Evolutionary conservation across 2,329 filamentous ascomycete species (phyloP).

Genomic region (Beauveria varroae): DNA sequence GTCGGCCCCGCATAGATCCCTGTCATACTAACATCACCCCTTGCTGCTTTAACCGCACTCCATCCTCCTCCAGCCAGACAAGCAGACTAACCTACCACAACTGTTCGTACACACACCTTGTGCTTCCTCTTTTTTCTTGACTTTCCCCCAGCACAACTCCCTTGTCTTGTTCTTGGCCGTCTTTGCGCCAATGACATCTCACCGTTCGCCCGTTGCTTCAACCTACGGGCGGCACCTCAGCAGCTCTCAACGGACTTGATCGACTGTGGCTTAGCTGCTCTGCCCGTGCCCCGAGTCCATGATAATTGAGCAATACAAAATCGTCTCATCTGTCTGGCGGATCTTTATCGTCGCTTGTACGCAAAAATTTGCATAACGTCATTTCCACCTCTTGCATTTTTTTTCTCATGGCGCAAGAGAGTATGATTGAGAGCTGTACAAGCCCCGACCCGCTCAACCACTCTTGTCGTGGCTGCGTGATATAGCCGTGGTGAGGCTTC

Average conservation of each 20-base stretch:
- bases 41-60: neutral
- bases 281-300: neutral
- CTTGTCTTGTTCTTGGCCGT: neutral
- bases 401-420: neutral
- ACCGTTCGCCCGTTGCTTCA: neutral
- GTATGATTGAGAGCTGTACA: neutral
- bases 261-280: neutral
- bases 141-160: neutral
- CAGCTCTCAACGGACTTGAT: no score
- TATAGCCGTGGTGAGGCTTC: conserved; percentile 1
- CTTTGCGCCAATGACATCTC: neutral
- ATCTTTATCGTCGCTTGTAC: neutral
- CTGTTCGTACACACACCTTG: neutral
- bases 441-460: neutral
- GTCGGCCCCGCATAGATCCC: neutral
- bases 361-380: neutral
- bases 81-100: neutral
- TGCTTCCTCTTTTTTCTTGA: neutral
- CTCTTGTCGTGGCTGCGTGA: neutral
- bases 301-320: neutral
- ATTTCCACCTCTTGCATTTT: conserved; percentile 1
- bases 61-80: neutral
- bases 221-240: no score
- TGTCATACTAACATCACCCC: neutral
- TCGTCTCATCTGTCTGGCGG: neutral